These are phyloP conservation scores for Colletotrichum magnum DNA, from an alignment of 2,329 filamentous ascomycete genomes.

Conservation along the genomic window DNA sequence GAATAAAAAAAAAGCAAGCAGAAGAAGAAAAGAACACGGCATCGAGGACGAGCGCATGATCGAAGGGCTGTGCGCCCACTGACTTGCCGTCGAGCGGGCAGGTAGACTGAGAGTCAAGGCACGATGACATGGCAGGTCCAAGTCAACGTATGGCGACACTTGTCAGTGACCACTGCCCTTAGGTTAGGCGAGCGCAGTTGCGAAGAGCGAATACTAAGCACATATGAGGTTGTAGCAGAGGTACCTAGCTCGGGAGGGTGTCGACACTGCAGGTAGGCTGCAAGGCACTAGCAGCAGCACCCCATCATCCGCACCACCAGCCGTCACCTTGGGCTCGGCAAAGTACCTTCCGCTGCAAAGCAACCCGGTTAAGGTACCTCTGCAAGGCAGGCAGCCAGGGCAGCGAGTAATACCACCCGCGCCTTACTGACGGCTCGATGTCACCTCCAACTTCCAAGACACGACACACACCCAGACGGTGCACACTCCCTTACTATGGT, in stretches of 20 bases:
- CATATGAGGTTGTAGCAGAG: too few species aligned
- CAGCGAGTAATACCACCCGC: too few species aligned
- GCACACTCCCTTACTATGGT: constrained; percentile 20
- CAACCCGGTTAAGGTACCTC: not conserved
- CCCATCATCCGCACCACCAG: not conserved
- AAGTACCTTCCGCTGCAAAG: not conserved
- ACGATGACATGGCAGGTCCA: not conserved
- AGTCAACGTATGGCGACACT: too few species aligned
- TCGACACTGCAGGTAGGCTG: constrained; percentile 7
- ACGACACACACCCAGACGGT: constrained; percentile 38
- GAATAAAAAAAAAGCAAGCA: too few species aligned
- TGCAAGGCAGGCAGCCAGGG: not conserved
- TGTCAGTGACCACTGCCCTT: too few species aligned
- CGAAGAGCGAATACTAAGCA: too few species aligned
- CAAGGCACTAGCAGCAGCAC: constrained; percentile 2
- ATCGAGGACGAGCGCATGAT: constrained; percentile 10
- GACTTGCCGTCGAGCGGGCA: too few species aligned
- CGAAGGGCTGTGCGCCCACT: not conserved
- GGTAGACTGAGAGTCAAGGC: constrained; percentile 14
- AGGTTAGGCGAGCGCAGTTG: too few species aligned
- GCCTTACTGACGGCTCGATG: constrained; percentile 4
- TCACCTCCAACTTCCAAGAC: constrained; percentile 4
- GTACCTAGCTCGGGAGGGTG: not conserved
- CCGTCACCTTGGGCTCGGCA: not conserved
- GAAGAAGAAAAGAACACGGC: constrained; percentile 2